phyloP scores from a whole-genome alignment of 2,329 filamentous ascomycete genomes.

The Botrytis fragariae region DNA sequence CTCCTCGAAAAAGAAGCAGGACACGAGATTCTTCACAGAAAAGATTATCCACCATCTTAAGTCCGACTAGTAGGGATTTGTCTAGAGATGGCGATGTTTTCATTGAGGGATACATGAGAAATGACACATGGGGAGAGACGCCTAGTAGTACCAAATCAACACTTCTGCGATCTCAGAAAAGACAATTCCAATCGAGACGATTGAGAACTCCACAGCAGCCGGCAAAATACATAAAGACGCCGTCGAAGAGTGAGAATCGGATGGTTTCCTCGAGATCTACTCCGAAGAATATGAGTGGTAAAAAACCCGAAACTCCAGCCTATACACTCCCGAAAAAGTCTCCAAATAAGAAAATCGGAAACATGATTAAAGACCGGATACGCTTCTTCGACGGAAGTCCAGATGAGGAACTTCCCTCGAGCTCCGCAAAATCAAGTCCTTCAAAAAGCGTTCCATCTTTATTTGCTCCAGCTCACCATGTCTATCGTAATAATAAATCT shows the following conservation, averaged over 20 bases:
- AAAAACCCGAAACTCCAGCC: neutral
- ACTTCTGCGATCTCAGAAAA: neutral
- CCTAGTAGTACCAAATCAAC: slow-evolving; percentile 10
- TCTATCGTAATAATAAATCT: neutral
- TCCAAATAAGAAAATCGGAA: slow-evolving; percentile 18
- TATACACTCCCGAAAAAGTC: slow-evolving; percentile 9
- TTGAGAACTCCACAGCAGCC: neutral
- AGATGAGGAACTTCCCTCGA: slow-evolving; percentile 4
- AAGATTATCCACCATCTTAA: slow-evolving; percentile 29
- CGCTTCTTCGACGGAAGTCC: slow-evolving; percentile 32
- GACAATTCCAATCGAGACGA: slow-evolving; percentile 1
- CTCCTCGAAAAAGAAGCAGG: slow-evolving; percentile 7
- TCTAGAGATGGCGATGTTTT: slow-evolving; percentile 19
- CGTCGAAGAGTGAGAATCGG: slow-evolving; percentile 1
- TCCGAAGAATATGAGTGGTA: neutral
- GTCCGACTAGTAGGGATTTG: slow-evolving; percentile 15
- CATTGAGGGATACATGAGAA: neutral
- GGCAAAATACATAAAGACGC: neutral
- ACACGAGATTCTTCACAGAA: slow-evolving; percentile 15
- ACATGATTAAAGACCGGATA: slow-evolving; percentile 32
- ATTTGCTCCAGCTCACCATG: neutral
- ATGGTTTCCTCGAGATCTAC: neutral
- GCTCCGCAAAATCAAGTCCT: neutral
- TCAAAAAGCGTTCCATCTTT: neutral
- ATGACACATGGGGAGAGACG: neutral